These are phyloP conservation scores for Amaranthus palmeri DNA, from an alignment of 148 eudicot species.

Conservation along the genomic window DNA sequence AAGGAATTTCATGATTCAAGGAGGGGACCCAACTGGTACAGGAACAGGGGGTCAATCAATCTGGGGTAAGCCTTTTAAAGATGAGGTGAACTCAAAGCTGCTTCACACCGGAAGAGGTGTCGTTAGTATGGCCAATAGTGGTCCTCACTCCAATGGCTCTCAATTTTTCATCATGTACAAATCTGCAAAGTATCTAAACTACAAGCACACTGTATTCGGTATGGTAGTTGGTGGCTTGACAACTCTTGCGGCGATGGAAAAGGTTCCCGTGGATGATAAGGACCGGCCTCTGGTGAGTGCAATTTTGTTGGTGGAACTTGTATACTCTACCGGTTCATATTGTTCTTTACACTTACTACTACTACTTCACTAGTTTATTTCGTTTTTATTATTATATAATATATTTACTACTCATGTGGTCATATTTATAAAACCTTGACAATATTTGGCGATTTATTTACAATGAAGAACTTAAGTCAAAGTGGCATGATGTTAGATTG, in stretches of 20 bases:
- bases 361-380: too few species aligned
- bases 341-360: too few species aligned
- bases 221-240: conserved; percentile 92
- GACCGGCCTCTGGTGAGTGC: conserved; percentile 87
- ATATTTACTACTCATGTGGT: too few species aligned
- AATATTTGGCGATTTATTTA: too few species aligned
- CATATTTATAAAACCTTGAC: too few species aligned
- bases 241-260: conserved; percentile 78
- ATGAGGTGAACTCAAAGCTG: conserved; percentile 85
- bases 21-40: conserved; percentile 99
- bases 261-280: conserved; percentile 91
- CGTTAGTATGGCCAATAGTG: conserved; percentile 98
- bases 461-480: too few species aligned
- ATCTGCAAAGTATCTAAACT: conserved; percentile 89
- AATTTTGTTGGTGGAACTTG: background rate
- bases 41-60: conserved; percentile 98
- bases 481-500: too few species aligned
- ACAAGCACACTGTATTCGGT: conserved; percentile 94
- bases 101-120: conserved; percentile 96
- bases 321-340: background rate
- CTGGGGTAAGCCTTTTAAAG: conserved; percentile 95
- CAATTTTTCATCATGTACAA: conserved; percentile 94
- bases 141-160: conserved; percentile 92
- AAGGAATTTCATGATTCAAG: conserved; percentile 99
- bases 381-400: too few species aligned